Conservation (phyloP, 805 yeast genomes). For the Candida yuanshanica region DNA sequence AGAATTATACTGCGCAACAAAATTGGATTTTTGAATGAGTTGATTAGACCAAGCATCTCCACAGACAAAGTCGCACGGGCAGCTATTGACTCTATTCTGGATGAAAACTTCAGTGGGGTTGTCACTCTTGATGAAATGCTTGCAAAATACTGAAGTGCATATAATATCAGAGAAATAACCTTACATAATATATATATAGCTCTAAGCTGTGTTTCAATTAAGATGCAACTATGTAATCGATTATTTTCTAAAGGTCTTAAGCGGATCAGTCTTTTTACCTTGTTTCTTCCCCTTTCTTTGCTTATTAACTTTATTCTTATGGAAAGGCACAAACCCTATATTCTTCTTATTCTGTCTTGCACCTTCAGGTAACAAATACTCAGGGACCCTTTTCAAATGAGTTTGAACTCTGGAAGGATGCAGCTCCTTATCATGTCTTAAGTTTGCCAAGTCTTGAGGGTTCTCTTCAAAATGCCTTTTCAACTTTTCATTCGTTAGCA, state of each 20-base stretch:
- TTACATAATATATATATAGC: neutral
- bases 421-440: constrained; percentile 88
- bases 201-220: neutral
- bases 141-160: constrained; percentile 1
- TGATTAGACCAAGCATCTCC: constrained; percentile 57
- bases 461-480: constrained; percentile 95
- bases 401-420: constrained; percentile 78
- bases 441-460: constrained; percentile 83
- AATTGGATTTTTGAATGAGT: constrained; percentile 35
- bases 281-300: constrained; percentile 31
- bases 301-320: constrained; percentile 43
- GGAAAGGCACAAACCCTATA: constrained; percentile 72
- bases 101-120: constrained; percentile 48
- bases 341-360: constrained; percentile 51
- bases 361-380: constrained; percentile 78
- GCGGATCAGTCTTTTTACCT: constrained; percentile 53
- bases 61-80: constrained; percentile 65
- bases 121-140: constrained; percentile 49
- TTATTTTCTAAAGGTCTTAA: constrained; percentile 44
- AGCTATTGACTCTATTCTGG: constrained; percentile 48
- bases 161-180: neutral
- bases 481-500: constrained; percentile 81
- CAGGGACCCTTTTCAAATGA: constrained; percentile 89
- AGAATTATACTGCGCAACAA: constrained; percentile 33
- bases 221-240: neutral